These are phyloP conservation scores for Monocercomonoides exilis DNA, from an alignment of 78 protist species.

Conservation along the genomic window DNA sequence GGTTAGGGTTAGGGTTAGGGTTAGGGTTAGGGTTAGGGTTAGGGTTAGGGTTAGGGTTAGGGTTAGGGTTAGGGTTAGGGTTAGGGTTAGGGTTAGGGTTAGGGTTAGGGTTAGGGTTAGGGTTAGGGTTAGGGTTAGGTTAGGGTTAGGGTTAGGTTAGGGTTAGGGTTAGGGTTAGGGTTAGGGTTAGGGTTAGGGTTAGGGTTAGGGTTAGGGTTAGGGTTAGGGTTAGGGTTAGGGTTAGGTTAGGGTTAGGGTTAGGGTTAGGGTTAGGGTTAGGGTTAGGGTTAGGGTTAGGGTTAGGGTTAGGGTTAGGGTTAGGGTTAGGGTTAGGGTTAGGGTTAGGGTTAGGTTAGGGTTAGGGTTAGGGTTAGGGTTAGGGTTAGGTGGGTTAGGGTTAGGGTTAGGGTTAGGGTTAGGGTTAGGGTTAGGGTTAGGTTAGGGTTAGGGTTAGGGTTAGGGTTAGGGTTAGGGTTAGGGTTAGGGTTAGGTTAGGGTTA, in stretches of 20 bases:
- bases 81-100: slow-evolving; percentile 25
- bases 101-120: slow-evolving; percentile 26
- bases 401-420: not conserved
- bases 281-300: slow-evolving; percentile 10
- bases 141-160: slow-evolving; percentile 16
- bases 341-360: not conserved
- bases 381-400: not conserved
- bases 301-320: slow-evolving; percentile 12
- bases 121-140: slow-evolving; percentile 5
- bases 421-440: slow-evolving; percentile 17
- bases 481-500: slow-evolving; percentile 16
- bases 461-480: slow-evolving; percentile 4
- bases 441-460: slow-evolving; percentile 18
- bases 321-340: slow-evolving; percentile 11
- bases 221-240: slow-evolving; percentile 23
- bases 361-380: not conserved
- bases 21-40: slow-evolving; percentile 25
- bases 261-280: slow-evolving; percentile 15
- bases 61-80: slow-evolving; percentile 26
- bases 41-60: slow-evolving; percentile 26
- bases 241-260: slow-evolving; percentile 12
- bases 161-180: slow-evolving; percentile 1
- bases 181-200: slow-evolving; percentile 10
- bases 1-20: slow-evolving; percentile 26
- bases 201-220: not conserved